Base-by-base conservation (phyloP, 1,284 basidiomycete genomes). In the Mrakiaceae sp. region DNA sequence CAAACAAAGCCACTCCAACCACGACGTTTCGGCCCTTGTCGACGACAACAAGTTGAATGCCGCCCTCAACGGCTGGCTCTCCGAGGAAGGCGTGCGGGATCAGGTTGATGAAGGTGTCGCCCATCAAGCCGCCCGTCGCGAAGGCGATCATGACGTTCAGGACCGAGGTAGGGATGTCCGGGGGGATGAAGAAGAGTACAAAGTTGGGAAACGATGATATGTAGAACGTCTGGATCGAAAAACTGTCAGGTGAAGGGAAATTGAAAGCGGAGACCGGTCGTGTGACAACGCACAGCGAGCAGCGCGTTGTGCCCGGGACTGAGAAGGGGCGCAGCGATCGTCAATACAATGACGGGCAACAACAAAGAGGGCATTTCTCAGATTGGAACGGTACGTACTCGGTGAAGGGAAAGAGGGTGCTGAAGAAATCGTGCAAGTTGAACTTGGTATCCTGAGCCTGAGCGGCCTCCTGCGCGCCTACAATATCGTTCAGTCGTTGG, bases 11-110 rank as follows among this genome's bases (percentile, higher is more conserved):
- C 11, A 74, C 89, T 85, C 90, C 90, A 70, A 92, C 84, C 58
- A 93, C 77, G 70, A 94, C 90, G 74, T 93, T 92, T 68, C 89
- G 80, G 76, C 90, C 90, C 44, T 75, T 90, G 87, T 74, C 88
- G 9, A 93, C 87, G 78, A 89, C 83, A 48, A 92, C 81, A 63
- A 87, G 81, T 68, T 86, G 83, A 16, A 84, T 83, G 53, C 82
- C 82, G 43, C 64, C 67, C 10, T 64, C 67, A 52, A 79, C 78
- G 72, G 86, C 83, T 70, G 85, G 83, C 72, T 92, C 90, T 54
- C 90, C 90, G 79, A 91, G 87, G 76, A 93, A 93, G 4, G 87
- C 82, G 74, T 93, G 90, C 12, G 90, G 90, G 58, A 93, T 84
- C 50, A 93, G 83, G 73, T 93, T 90, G 60, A 94, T 77, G 76